Base-by-base conservation (phyloP, 768 basidiomycete species). In the Stropharia rugosoannulata region DNA sequence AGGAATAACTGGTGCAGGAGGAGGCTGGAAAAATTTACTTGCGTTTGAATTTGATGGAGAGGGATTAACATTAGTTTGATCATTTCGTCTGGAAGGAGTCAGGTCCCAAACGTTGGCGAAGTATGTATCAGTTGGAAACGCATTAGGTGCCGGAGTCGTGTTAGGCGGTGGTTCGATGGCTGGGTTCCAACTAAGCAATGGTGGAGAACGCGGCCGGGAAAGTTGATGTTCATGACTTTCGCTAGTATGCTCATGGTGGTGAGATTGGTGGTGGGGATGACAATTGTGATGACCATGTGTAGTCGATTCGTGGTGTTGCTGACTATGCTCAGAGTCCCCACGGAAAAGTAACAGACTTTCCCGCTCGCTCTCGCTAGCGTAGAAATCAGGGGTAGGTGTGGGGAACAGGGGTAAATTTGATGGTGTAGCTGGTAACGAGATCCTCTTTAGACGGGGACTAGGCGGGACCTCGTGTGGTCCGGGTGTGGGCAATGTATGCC, bases 51-150 rank as follows among this genome's bases (percentile, higher is more conserved):
- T 72, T 37, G 75, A 69, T 13, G 78, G 70, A 9, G 77, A 70
- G 35, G 68, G 60, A 22, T 58, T 55, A 49, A 61, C 57, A 55
- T 76, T 72, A 54, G 65, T 51, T 35, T 73, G 72, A 53, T 80
- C 73, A 48, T 76, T 69, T 27, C 71, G 69, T 40, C 71, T 71
- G 25, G 72, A 72, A 1, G 73, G 73, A 48, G 82, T 74, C 57
- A 82, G 75, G 66, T 98, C 95, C 96, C 95, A 98, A 27, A 84
- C 79, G 66, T 95, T 93, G 36, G 85, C 79, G 68, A 90, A 96
- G 68, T 90, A 89, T 0, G 87, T 87, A 57, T 88, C 81, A 32
- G 80, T 67, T n/a, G 88, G 87, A 61, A 88, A 91, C 62, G 79
- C 81, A 63, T 77, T 81, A 0, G 70, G 62, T 56, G 81, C 68